Evolutionary conservation across 2,329 filamentous ascomycete genomes (phyloP), one percentile per base, ranked within the genome.

Genomic region (Thelonectria discophora): DNA sequence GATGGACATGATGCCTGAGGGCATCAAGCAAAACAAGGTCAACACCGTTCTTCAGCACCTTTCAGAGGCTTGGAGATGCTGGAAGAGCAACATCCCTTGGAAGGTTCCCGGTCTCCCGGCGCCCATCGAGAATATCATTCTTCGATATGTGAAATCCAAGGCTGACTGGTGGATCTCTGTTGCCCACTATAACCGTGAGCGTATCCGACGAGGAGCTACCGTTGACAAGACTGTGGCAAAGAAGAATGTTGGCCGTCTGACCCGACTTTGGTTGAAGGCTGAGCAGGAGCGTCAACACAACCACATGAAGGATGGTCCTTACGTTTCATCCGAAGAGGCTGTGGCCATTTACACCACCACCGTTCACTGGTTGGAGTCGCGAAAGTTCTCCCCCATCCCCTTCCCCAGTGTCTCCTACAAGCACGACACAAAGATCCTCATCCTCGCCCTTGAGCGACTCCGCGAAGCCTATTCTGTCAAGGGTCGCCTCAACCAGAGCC

Each of bases 1-100:
- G 52, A 97, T 97, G 91, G 95, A 99, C 74, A 99, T 99, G 96
- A 99, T 99, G 95, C 95, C 95, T 0, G 96, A 99, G 76, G 95
- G 95, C 68, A 98, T 99, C 81, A 97, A 97, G 78, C 95, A 99
- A 76, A 99, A 95, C 82, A 99, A 99, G 81, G 93, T 99, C 77
- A 97, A 99, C 78, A 97, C 94, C 1, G 94, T 99, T 46, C 82
- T 99, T 55, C 95, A 98, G 74, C 96, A 99, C 84, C 81, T 99
- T 43, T 98, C 94, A 0, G 95, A 99, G 81, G 95, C 95, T 13
- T 99, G 95, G 95, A 88, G 95, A 80, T 99, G 95, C 81, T 99
- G 95, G 95, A 99, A 99, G 89, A 97, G 94, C 80, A 99, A 99
- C 74, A 99, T 99, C 69, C 95, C 95, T 0, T 99, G 95, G 95